Conservation (phyloP, 1,139 yeast genomes). For the Geotrichum macrosporum region DNA sequence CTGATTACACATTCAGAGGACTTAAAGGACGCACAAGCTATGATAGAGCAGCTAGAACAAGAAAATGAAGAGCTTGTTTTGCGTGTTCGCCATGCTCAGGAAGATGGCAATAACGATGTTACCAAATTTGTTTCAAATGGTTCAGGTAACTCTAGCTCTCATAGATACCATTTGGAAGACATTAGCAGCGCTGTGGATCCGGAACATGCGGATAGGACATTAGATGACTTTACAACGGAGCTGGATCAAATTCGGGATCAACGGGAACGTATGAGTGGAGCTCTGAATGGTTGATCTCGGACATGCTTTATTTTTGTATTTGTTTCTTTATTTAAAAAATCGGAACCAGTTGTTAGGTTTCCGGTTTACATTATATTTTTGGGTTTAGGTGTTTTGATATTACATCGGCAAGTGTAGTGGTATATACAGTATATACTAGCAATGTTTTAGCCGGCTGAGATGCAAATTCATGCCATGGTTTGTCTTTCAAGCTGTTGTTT, state of each 20-base stretch:
- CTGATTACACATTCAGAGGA: constrained; percentile 34
- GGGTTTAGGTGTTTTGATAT: too few species aligned
- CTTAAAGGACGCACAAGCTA: constrained; percentile 28
- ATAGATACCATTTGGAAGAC: neutral
- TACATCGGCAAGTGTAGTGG: too few species aligned
- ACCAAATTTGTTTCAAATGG: constrained; percentile 8
- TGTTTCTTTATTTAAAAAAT: too few species aligned
- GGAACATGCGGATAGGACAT: constrained; percentile 28
- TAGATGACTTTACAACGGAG: constrained; percentile 28
- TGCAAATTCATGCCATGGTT: too few species aligned
- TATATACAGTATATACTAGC: too few species aligned
- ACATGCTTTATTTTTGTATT: constrained; percentile 9
- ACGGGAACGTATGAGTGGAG: constrained; percentile 26
- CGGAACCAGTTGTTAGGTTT: neutral
- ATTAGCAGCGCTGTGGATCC: constrained; percentile 23
- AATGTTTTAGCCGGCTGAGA: too few species aligned
- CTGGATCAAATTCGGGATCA: constrained; percentile 29
- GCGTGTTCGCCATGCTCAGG: constrained; percentile 22
- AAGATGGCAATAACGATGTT: constrained; percentile 13
- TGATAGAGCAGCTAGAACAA: constrained; percentile 24
- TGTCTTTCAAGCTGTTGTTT: too few species aligned
- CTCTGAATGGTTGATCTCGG: constrained; percentile 16
- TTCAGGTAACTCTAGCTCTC: neutral
- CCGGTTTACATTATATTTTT: too few species aligned
- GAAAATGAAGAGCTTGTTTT: constrained; percentile 22